Percentiles rank a stretch among this genome's conserved stretches.
Evolutionary conservation across 805 yeast genomes (phyloP).

Genomic region (Lipomyces kockii): DNA sequence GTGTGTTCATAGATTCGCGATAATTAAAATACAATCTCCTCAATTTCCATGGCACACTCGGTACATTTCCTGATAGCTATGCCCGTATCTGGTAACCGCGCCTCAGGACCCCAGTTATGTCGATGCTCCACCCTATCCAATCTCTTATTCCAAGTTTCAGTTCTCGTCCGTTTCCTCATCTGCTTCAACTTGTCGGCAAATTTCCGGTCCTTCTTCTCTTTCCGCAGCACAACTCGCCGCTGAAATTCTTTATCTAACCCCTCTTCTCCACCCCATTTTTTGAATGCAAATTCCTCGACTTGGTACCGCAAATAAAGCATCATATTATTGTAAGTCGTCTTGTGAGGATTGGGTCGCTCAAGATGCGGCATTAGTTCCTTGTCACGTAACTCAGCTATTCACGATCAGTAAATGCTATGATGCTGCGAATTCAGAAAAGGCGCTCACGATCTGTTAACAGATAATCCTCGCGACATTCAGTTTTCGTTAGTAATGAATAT

Average conservation of each 20-base stretch:
- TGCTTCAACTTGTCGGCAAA: constrained; percentile 78
- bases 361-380: constrained; percentile 67
- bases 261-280: constrained; percentile 93
- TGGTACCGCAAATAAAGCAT: constrained; percentile 87
- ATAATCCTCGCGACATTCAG: constrained; percentile 93
- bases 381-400: constrained; percentile 73
- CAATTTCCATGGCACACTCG: constrained; percentile 83
- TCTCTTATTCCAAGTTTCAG: constrained; percentile 79
- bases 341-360: constrained; percentile 94
- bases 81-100: constrained; percentile 49
- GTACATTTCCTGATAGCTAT: constrained; percentile 65
- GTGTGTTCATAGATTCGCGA: background rate
- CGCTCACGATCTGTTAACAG: constrained; percentile 73
- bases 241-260: constrained; percentile 93
- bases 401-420: background rate
- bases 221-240: constrained; percentile 71
- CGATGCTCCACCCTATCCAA: constrained; percentile 65
- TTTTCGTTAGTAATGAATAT: constrained; percentile 87
- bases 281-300: constrained; percentile 89
- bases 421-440: background rate
- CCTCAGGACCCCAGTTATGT: constrained; percentile 69
- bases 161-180: constrained; percentile 90
- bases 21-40: constrained; percentile 63
- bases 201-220: constrained; percentile 74
- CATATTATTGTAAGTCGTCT: constrained; percentile 86